A percentile compares a stretch with the other conserved stretches of the same genome.
phyloP scores from a whole-genome alignment of 108 stramenopile species.

The Mediolabrus comicus region DNA sequence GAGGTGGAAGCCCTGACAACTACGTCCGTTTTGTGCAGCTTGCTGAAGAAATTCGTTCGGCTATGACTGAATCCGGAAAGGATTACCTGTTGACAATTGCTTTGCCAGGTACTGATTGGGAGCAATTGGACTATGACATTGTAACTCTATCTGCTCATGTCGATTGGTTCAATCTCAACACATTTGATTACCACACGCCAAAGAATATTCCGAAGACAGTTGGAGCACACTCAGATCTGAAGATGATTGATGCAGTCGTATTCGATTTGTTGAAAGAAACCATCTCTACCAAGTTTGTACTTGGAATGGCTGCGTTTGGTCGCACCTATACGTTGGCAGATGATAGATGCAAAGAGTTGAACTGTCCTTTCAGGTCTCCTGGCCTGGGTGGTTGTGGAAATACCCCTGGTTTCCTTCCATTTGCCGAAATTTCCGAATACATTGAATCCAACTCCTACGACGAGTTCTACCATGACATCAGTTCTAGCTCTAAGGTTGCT shows the following conservation, averaged over 20 bases:
- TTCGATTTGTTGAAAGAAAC: constrained; percentile 26
- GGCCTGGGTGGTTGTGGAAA: constrained; percentile 50
- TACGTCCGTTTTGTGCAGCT: constrained; percentile 36
- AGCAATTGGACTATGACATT: constrained; percentile 44
- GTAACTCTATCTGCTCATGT: constrained; percentile 38
- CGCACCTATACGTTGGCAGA: constrained; percentile 49
- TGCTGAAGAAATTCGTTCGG: constrained; percentile 36
- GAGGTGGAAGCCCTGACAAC: constrained; percentile 45
- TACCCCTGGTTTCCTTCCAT: constrained; percentile 47
- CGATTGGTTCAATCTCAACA: constrained; percentile 57
- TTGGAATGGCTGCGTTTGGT: constrained; percentile 54
- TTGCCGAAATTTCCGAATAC: constrained; percentile 41
- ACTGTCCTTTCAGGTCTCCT: constrained; percentile 50
- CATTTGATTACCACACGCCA: constrained; percentile 52
- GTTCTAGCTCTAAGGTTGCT: constrained; percentile 43
- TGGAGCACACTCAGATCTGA: constrained; percentile 50
- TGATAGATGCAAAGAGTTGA: constrained; percentile 41
- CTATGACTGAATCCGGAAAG: constrained; percentile 32
- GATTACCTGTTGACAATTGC: constrained; percentile 36
- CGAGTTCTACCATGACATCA: constrained; percentile 38
- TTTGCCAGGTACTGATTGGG: constrained; percentile 52
- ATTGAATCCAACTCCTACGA: constrained; percentile 39
- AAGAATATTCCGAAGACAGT: constrained; percentile 48
- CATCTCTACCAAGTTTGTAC: constrained; percentile 43
- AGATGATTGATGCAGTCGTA: constrained; percentile 46